These are phyloP conservation scores for Lentinus brumalis DNA, from an alignment of 768 basidiomycete genomes.

Conservation along the genomic window DNA sequence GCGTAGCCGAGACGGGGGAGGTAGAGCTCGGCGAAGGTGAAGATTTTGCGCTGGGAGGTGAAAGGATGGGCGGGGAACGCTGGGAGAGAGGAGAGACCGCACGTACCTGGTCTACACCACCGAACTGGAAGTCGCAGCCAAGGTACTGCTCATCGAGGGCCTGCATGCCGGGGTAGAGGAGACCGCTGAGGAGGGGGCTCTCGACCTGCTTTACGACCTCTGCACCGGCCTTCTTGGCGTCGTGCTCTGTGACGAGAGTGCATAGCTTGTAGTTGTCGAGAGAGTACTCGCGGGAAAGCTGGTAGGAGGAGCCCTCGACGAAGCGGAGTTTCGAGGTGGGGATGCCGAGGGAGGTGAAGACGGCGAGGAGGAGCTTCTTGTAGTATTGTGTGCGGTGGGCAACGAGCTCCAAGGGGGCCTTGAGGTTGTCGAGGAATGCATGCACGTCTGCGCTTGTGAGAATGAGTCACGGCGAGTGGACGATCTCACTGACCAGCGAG, in stretches of 20 bases:
- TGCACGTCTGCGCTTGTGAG: constrained; percentile 68
- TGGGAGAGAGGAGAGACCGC: background rate
- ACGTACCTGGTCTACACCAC: constrained; percentile 92
- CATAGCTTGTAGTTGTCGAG: constrained; percentile 93
- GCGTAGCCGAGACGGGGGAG: constrained; percentile 90
- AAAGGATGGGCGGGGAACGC: background rate
- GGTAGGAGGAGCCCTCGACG: constrained; percentile 90
- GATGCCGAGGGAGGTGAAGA: constrained; percentile 89
- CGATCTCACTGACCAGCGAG: constrained; percentile 18
- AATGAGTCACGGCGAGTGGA: background rate
- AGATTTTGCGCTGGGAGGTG: constrained; percentile 85
- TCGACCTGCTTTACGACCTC: constrained; percentile 99
- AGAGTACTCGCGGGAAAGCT: constrained; percentile 88
- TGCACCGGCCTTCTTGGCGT: constrained; percentile 97
- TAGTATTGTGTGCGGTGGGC: constrained; percentile 90
- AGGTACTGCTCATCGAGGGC: constrained; percentile 98
- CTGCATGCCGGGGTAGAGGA: constrained; percentile 95
- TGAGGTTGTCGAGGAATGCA: constrained; percentile 96
- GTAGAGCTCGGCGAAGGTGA: constrained; percentile 96
- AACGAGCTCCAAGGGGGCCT: constrained; percentile 93
- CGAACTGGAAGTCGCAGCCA: constrained; percentile 95
- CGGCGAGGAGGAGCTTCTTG: constrained; percentile 73
- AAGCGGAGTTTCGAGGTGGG: constrained; percentile 83
- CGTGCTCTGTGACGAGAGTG: constrained; percentile 91
- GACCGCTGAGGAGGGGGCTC: constrained; percentile 84